These are phyloP conservation scores for Nigrograna mackinnonii DNA, from an alignment of 2,329 filamentous ascomycete genomes.

Conservation along the genomic window DNA sequence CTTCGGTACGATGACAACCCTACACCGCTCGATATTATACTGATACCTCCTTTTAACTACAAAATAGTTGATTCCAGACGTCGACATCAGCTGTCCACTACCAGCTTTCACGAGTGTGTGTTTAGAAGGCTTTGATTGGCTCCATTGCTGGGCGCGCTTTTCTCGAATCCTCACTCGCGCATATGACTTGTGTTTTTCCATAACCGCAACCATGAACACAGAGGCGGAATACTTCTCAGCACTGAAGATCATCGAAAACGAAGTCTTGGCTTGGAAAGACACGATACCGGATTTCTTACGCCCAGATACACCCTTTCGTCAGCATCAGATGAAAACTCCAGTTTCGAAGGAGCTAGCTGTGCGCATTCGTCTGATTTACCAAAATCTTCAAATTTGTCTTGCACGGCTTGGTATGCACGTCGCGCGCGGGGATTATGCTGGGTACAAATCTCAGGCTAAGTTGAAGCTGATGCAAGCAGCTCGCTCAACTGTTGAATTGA, in stretches of 20 bases:
- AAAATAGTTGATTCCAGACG: neutral
- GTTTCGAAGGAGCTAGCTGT: too few species aligned
- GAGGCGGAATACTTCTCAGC: neutral
- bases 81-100: neutral
- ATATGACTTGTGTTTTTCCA: neutral
- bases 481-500: neutral
- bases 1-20: neutral
- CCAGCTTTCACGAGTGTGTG: neutral
- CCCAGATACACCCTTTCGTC: neutral
- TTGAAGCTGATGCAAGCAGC: neutral
- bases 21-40: too few species aligned
- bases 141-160: neutral
- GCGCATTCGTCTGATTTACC: too few species aligned
- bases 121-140: neutral
- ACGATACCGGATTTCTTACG: neutral
- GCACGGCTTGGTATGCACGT: too few species aligned
- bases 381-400: too few species aligned
- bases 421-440: neutral
- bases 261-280: neutral
- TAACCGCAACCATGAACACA: neutral
- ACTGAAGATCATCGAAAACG: neutral
- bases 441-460: neutral
- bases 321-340: neutral
- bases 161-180: neutral
- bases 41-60: neutral